phyloP scores from a whole-genome alignment of 306 rosid genomes.

The Trifolium dubium region DNA sequence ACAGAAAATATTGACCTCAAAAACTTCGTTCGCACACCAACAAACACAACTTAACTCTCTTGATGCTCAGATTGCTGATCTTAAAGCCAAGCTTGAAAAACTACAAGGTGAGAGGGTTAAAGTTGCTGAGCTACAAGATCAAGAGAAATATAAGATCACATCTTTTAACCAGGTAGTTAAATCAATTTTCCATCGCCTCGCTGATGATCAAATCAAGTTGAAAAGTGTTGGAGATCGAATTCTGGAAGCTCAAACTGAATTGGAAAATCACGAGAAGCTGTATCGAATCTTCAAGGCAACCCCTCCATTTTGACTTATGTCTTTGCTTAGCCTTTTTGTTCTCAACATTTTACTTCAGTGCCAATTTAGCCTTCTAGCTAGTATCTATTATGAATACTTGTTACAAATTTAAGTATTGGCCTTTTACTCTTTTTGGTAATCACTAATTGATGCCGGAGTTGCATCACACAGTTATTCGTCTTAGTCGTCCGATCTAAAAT shows the following conservation, averaged over 20 bases:
- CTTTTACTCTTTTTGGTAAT: too few relatives aligned
- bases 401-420: too few relatives aligned
- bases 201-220: background rate
- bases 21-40: background rate
- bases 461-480: too few relatives aligned
- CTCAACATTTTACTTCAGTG: background rate
- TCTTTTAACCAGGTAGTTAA: background rate
- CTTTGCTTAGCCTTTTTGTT: background rate
- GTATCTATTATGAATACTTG: too few relatives aligned
- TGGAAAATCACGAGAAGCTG: background rate
- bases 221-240: background rate
- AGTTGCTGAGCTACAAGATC: background rate
- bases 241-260: background rate
- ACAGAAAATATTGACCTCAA: background rate
- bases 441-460: too few relatives aligned
- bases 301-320: background rate
- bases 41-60: background rate
- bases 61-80: background rate
- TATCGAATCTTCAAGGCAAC: background rate
- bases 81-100: conserved; percentile 1
- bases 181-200: background rate
- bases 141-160: background rate
- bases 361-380: background rate
- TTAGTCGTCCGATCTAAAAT: too few relatives aligned
- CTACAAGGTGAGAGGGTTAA: background rate